Evolutionary conservation across 2,329 filamentous ascomycete species (phyloP).

Genomic region (Macrophomina tecta): DNA sequence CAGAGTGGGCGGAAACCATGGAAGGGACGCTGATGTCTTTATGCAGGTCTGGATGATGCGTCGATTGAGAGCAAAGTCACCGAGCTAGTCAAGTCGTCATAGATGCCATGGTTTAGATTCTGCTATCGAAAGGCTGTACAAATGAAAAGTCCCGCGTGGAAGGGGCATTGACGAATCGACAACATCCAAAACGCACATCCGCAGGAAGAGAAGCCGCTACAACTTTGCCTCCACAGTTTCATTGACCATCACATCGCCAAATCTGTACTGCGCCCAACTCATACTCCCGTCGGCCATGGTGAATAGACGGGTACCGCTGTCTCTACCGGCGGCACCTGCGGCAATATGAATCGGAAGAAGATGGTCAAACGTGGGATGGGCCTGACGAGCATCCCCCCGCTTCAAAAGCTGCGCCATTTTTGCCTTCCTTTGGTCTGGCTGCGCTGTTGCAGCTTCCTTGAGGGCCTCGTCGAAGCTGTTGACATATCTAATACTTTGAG

Average conservation of each 20-base stretch:
- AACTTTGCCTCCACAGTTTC: conserved; percentile 11
- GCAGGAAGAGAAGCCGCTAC: neutral
- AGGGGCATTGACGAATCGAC: neutral
- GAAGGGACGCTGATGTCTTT: conserved; percentile 28
- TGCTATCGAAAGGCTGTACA: conserved; percentile 11
- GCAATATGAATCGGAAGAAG: conserved; percentile 63
- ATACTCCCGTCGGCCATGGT: conserved; percentile 58
- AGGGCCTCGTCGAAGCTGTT: conserved; percentile 37
- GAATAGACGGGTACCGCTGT: conserved; percentile 54
- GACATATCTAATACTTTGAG: conserved; percentile 34
- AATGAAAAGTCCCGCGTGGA: neutral
- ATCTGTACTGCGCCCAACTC: conserved; percentile 63
- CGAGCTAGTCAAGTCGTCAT: conserved; percentile 60
- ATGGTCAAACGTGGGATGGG: conserved; percentile 70
- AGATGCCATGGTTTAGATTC: conserved; percentile 16
- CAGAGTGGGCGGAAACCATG: neutral
- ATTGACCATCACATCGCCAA: conserved; percentile 44
- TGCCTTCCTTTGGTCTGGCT: conserved; percentile 37
- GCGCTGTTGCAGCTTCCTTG: conserved; percentile 35
- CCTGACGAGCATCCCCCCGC: conserved; percentile 61
- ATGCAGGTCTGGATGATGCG: conserved; percentile 68
- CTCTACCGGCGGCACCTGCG: conserved; percentile 60
- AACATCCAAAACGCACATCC: neutral
- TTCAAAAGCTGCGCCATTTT: conserved; percentile 45
- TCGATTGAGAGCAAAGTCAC: conserved; percentile 73